Evolutionary conservation across 2,329 filamentous ascomycete genomes (phyloP).

Genomic region (Nigrograna mackinnonii): DNA sequence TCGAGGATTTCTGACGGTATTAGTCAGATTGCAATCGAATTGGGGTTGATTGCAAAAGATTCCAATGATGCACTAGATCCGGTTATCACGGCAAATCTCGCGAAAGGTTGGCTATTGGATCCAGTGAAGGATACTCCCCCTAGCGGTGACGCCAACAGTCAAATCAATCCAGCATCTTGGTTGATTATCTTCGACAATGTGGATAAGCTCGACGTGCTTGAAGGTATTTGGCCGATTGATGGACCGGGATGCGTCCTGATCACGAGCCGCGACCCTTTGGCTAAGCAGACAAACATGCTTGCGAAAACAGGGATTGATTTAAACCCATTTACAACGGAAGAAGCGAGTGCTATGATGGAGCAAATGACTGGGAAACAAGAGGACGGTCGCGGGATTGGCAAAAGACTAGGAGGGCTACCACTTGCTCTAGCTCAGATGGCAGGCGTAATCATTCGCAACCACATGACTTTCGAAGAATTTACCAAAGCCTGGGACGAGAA

Average conservation of each 20-base stretch:
- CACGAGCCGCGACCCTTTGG: constrained; percentile 10
- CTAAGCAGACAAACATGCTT: background rate
- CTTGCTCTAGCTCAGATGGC: constrained; percentile 22
- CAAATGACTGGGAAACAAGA: background rate
- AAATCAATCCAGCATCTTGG: constrained; percentile 12
- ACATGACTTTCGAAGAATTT: constrained; percentile 14
- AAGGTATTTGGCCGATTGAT: constrained; percentile 14
- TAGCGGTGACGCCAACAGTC: background rate
- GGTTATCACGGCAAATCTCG: constrained; percentile 9
- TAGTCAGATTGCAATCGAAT: constrained; percentile 4
- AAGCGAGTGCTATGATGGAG: background rate
- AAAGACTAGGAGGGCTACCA: constrained; percentile 6
- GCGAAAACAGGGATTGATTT: constrained; percentile 6
- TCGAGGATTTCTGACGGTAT: constrained; percentile 6
- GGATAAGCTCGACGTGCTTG: constrained; percentile 10
- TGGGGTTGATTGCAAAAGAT: constrained; percentile 9
- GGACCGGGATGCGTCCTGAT: constrained; percentile 12
- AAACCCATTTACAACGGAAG: background rate
- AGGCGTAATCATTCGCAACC: constrained; percentile 11
- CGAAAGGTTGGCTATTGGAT: constrained; percentile 16
- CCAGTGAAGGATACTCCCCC: constrained; percentile 5
- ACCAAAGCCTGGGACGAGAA: constrained; percentile 5
- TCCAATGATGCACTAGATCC: constrained; percentile 7
- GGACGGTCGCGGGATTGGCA: background rate
- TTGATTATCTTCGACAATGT: constrained; percentile 17